Evolutionary conservation across 2,329 filamentous ascomycete genomes (phyloP).

Genomic region (Leptographium wingfieldii): DNA sequence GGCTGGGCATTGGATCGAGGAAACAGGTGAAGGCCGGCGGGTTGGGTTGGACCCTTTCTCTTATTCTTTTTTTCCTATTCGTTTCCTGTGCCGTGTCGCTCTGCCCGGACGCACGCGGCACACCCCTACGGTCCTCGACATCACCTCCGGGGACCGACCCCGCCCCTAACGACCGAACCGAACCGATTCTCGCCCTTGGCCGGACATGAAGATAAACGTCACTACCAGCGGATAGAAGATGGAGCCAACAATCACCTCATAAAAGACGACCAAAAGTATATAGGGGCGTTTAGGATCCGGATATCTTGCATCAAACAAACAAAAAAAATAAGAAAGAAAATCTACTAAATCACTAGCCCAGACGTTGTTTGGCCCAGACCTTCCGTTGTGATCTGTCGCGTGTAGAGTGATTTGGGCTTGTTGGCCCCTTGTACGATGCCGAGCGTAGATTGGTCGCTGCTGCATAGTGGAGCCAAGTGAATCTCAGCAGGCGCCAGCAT

Average conservation of each 20-base stretch:
- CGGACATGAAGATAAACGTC: constrained; percentile 1
- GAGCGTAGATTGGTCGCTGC: too few relatives aligned
- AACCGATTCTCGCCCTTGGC: constrained; percentile 14
- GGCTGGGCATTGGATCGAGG: neutral
- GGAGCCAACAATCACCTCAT: constrained; percentile 42
- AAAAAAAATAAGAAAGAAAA: constrained; percentile 19
- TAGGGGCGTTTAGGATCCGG: constrained; percentile 63
- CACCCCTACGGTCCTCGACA: neutral
- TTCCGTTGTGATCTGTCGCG: too few relatives aligned
- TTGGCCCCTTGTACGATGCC: too few relatives aligned
- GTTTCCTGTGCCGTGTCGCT: neutral
- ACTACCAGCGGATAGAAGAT: constrained; percentile 56
- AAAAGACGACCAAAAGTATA: constrained; percentile 5
- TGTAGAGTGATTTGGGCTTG: too few relatives aligned
- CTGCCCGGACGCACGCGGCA: neutral
- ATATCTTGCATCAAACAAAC: constrained; percentile 62
- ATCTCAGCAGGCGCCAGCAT: neutral
- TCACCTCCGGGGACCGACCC: constrained; percentile 14
- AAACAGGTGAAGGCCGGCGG: neutral
- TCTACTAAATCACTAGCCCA: neutral
- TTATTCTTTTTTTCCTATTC: constrained; percentile 20
- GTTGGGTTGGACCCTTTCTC: neutral
- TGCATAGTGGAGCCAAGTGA: too few relatives aligned
- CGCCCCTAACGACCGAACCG: constrained; percentile 6
- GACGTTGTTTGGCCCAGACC: neutral